Evolutionary conservation across 1,284 basidiomycete genomes (phyloP), one percentile per base, ranked within the genome.

Genomic region (Vanrija humicola): DNA sequence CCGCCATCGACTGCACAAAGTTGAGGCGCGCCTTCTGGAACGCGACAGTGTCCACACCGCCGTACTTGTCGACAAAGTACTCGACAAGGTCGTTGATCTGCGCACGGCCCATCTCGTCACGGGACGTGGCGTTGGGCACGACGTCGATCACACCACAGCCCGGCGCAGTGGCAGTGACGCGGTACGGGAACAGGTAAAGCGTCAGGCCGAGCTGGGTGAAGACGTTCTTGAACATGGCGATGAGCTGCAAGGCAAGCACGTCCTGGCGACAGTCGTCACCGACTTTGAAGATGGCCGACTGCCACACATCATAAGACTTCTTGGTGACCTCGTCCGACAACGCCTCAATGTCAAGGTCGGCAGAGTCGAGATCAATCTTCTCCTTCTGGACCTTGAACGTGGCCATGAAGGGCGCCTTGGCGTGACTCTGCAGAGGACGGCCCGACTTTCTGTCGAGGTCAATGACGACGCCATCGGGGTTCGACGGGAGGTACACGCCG

Each of bases 361-460:
- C n/a, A 10, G 43, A 42, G 15, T 44, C 15, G 5, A 69, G 58
- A n/a, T 86, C 83, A 16, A 84, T 74, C 12, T 82, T 81, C 63
- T 90, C 86, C 74, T 92, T 94, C 60, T 88, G 84, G 19, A 99
- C 96, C 80, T 95, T 96, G 82, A 99, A 99, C 0, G 96, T 98
- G 0, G 96, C 96, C 96, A 99, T 98, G 79, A 98, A 99, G 0
- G 96, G 96, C 5, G 96, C 94, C 91, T 99, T 99, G 7, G 96
- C 96, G 68, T 98, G 96, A 71, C 88, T 92, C 77, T 99, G 96
- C 38, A 99, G 79, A 2, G 96, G 96, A 23, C 96, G 82, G 1
- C 96, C 96, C 12, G 93, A 96, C 70, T 90, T 91, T 70, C 96
- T 90, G 76, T 98, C 95, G 58, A 99, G 87, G 70, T 98, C 96